These are phyloP conservation scores for Metschnikowia lachancei DNA, from an alignment of 805 yeast genomes.

Conservation along the genomic window DNA sequence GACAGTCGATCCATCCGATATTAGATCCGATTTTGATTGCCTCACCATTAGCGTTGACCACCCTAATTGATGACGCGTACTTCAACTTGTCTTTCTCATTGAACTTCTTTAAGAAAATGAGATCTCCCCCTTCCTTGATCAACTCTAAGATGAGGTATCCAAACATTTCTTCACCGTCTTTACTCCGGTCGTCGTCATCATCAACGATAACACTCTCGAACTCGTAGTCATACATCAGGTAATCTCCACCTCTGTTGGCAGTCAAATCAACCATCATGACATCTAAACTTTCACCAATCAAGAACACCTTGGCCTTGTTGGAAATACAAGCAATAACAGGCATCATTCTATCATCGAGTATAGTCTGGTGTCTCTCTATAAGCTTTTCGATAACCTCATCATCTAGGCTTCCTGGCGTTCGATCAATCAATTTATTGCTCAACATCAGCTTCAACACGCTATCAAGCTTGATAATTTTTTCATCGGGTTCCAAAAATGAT, in stretches of 20 bases:
- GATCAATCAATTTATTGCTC: conserved; percentile 23
- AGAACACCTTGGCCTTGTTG: conserved; percentile 40
- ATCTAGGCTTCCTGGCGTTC: conserved; percentile 21
- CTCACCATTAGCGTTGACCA: conserved; percentile 26
- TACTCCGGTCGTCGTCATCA: conserved; percentile 10
- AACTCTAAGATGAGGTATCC: conserved; percentile 69
- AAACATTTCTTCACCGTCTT: conserved; percentile 40
- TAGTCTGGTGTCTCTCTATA: conserved; percentile 23
- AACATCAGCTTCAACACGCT: conserved; percentile 37
- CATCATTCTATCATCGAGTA: conserved; percentile 22
- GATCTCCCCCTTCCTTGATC: conserved; percentile 48
- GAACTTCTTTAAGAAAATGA: conserved; percentile 49
- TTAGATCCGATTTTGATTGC: conserved; percentile 44
- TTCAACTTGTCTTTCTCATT: conserved; percentile 38
- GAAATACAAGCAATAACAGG: conserved; percentile 41
- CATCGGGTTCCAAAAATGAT: conserved; percentile 29
- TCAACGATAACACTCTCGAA: conserved; percentile 41
- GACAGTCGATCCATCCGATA: conserved; percentile 67
- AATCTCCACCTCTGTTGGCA: conserved; percentile 37
- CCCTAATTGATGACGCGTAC: conserved; percentile 25
- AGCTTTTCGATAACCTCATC: conserved; percentile 34
- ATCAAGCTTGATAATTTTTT: conserved; percentile 42
- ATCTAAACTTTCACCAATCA: conserved; percentile 31
- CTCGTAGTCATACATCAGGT: conserved; percentile 79
- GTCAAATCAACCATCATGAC: conserved; percentile 39